Base-by-base conservation (phyloP, 257 asterid species). In the Capsicum baccatum region DNA sequence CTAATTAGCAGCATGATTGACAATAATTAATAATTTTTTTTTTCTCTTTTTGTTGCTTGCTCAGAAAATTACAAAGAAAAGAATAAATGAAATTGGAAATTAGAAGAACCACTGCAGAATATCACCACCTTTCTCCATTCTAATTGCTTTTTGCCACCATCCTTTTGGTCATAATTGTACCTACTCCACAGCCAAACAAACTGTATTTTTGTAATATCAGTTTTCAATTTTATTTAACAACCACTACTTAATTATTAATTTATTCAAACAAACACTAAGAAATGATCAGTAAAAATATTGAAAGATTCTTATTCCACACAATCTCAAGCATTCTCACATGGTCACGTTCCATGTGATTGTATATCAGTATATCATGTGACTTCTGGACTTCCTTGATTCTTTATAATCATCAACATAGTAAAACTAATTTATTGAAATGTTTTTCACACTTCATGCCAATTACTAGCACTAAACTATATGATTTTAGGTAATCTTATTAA, bases 131-230 rank as follows among this genome's bases (percentile, higher is more conserved):
- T 48, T 57, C 81, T 85, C 79, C 79, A 66, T 60, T 85, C 89
- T 63, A 86, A 71, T 83, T 84, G 86, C 86, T 56, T 86, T 73
- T 74, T 71, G 58, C 70, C 83, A 78, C 82, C 88, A 69, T 35
- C 87, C 76, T 76, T 52, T 54, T 78, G 9, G 54, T 87, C 83
- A 58, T 83, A 88, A 87, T 63, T 67, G 88, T 64, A 68, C 90
- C 91, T 88, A 90, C 89, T 94, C 97, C 94, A 95, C 97, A 86
- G 94, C 93, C 93, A 92, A 87, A 79, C 97, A 95, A 89, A 91
- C 97, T 93, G 95, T 74, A 71, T 83, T 69, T 80, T 68, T 82
- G 67, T 62, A 83, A 63, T 63, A 86, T 90, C 89, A 89, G 89
- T 73, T 70, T 60, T 76, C 79, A 83, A 81, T 85, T 78, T 56